Conservation (phyloP, 108 stramenopile genomes). For the Cyclotella distinguenda region DNA sequence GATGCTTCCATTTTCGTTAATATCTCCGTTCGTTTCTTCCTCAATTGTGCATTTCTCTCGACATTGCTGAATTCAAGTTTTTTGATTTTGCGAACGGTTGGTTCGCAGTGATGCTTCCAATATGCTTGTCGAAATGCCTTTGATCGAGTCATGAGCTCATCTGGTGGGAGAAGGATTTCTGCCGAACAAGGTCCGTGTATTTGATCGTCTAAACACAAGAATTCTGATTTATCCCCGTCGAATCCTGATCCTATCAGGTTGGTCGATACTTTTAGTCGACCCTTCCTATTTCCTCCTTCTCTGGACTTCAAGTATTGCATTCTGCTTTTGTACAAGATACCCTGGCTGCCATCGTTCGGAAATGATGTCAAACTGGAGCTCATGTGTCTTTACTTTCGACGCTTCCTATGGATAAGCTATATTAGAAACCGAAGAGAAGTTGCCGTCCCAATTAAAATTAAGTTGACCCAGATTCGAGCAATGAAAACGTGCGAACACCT, state of each 20-base stretch:
- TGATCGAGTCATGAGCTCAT: conserved; percentile 30
- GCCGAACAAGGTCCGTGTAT: conserved; percentile 21
- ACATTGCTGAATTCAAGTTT: conserved; percentile 9
- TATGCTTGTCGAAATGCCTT: conserved; percentile 34
- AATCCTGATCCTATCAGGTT: not conserved
- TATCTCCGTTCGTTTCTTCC: conserved; percentile 23
- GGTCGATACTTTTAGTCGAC: not conserved
- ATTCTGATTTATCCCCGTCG: conserved; percentile 11
- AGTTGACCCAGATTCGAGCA: too few species aligned
- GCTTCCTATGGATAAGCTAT: too few species aligned
- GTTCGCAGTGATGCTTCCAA: conserved; percentile 30
- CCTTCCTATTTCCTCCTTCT: conserved; percentile 15
- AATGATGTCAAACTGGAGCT: too few species aligned
- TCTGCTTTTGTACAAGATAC: conserved; percentile 22
- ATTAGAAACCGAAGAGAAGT: too few species aligned
- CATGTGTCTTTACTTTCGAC: too few species aligned
- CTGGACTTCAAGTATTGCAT: conserved; percentile 37
- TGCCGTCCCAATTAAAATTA: too few species aligned
- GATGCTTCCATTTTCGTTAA: conserved; percentile 10
- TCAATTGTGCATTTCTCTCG: conserved; percentile 21
- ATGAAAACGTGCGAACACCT: too few species aligned
- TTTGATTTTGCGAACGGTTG: conserved; percentile 12
- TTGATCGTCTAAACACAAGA: conserved; percentile 13
- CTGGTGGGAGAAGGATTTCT: conserved; percentile 16
- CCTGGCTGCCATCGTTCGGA: conserved; percentile 9